These are phyloP conservation scores for Ophiocordyceps polyrhachis-furcata DNA, from an alignment of 2,329 filamentous ascomycete species.

Conservation along the genomic window DNA sequence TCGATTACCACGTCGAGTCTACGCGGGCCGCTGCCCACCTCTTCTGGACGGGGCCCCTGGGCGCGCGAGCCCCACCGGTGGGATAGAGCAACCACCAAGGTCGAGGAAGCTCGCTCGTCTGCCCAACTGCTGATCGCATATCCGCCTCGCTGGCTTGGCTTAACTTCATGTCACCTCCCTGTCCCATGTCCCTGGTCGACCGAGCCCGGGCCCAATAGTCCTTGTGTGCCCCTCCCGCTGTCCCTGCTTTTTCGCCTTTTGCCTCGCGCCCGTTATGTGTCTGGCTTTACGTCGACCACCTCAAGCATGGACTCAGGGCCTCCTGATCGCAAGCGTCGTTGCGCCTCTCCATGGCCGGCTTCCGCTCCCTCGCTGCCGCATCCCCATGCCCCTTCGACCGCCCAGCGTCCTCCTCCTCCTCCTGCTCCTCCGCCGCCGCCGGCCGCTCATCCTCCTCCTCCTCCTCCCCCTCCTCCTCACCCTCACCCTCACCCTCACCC, in stretches of 20 bases:
- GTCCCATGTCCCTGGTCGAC: constrained; percentile 11
- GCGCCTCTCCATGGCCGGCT: constrained; percentile 31
- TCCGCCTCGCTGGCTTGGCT: constrained; percentile 3
- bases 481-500: constrained; percentile 10
- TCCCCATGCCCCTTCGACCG: constrained; percentile 18
- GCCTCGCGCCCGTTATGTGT: constrained; percentile 18
- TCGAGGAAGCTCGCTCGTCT: neutral
- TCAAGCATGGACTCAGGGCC: constrained; percentile 41
- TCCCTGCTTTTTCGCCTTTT: constrained; percentile 17
- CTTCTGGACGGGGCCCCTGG: neutral
- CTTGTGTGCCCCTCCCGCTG: constrained; percentile 14
- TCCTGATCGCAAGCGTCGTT: constrained; percentile 40
- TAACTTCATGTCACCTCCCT: constrained; percentile 4
- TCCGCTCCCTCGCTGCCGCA: constrained; percentile 29
- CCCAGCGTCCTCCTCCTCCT: constrained; percentile 1
- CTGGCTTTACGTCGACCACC: constrained; percentile 15
- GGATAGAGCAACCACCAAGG: neutral
- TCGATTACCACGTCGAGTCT: neutral
- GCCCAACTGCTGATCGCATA: constrained; percentile 6
- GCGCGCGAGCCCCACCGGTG: neutral
- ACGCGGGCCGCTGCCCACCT: neutral
- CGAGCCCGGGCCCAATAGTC: constrained; percentile 13
- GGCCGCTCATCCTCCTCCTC: constrained; percentile 2
- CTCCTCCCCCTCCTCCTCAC: constrained; percentile 6
- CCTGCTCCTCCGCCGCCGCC: constrained; percentile 9